Base-by-base conservation (phyloP, 306 rosid genomes). In the Vigna angularis region DNA sequence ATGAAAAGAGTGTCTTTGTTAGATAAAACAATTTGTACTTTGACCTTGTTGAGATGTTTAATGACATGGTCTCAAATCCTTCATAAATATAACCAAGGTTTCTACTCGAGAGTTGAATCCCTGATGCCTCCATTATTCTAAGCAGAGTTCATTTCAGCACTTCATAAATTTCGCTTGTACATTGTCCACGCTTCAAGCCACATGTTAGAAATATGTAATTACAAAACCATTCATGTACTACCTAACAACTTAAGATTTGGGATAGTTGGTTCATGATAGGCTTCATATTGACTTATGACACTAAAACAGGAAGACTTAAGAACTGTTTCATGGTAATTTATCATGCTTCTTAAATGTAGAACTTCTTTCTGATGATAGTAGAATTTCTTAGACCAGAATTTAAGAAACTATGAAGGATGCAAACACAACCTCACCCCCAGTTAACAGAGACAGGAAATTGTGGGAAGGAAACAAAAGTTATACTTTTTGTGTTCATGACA, bases 331-430 rank as follows among this genome's bases (percentile, higher is more conserved):
- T 45, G 40, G 40, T 55, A 56, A 57, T 15, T 32, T 69, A 13
- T 18, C 7, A 13, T 45, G 47, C 77, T 42, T 36, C 47, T 20
- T 32, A 32, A 47, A 15, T 30, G 15, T 42, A 50, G 36, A 49
- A 61, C 44, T 59, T 2, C 15, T 58, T 24, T 81, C n/a, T 62
- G 50, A 22, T 69, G 7, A 52, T 74, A 32, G 26, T 55, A 73
- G 20, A 57, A 22, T 16, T n/a, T 79, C 22, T 17, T 17, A 10
- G 38, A 53, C 69, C 71, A 26, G 44, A 36, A 55, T 49, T 28
- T 62, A 45, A 16, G 67, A 14, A 76, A 50, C 67, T 5, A 61
- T 77, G 2, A 40, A 50, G 73, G 47, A 24, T 38, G 44, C 44
- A 30, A 24, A 10, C 66, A 26, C 55, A 38, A 28, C 48, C 58